These are phyloP conservation scores for Avena insularis DNA, from an alignment of 176 grass and related monocot species.

Conservation along the genomic window DNA sequence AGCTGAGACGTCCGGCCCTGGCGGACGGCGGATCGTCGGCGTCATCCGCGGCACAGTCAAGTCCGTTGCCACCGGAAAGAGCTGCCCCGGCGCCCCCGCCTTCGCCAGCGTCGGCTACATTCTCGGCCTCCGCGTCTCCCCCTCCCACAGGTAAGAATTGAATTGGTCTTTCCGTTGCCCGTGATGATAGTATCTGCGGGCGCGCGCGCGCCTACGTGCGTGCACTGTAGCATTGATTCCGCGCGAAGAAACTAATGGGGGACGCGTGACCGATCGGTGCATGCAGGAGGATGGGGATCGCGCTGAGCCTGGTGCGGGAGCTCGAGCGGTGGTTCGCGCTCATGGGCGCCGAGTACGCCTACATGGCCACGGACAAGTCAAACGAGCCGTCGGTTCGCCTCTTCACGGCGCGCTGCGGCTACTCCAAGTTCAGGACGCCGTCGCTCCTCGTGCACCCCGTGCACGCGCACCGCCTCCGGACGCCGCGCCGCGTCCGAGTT, in stretches of 20 bases:
- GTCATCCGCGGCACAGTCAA: conserved; percentile 87
- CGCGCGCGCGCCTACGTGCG: not conserved
- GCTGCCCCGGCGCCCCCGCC: not conserved
- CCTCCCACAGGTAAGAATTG: conserved; percentile 53
- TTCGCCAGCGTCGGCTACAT: conserved; percentile 68
- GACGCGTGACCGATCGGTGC: not conserved
- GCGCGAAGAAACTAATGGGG: not conserved
- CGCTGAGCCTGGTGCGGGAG: conserved; percentile 48
- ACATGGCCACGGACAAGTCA: conserved; percentile 86
- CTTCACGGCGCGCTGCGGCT: conserved; percentile 78
- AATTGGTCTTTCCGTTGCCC: not conserved
- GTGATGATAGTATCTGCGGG: not conserved
- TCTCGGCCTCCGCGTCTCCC: conserved; percentile 77
- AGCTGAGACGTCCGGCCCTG: conserved; percentile 64
- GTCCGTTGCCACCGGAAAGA: conserved; percentile 69
- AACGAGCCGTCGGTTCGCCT: conserved; percentile 83
- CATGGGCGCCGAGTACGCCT: conserved; percentile 74
- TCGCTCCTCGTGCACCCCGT: conserved; percentile 93
- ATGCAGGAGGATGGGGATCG: conserved; percentile 79
- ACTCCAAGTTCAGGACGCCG: conserved; percentile 91
- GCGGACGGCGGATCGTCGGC: conserved; percentile 64
- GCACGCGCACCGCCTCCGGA: conserved; percentile 64
- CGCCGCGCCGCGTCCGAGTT: conserved; percentile 42
- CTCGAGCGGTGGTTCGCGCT: conserved; percentile 79
- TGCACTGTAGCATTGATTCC: not conserved